Evolutionary conservation across 1,139 yeast genomes (phyloP).

Genomic region (Sugiyamaella neomexicana): DNA sequence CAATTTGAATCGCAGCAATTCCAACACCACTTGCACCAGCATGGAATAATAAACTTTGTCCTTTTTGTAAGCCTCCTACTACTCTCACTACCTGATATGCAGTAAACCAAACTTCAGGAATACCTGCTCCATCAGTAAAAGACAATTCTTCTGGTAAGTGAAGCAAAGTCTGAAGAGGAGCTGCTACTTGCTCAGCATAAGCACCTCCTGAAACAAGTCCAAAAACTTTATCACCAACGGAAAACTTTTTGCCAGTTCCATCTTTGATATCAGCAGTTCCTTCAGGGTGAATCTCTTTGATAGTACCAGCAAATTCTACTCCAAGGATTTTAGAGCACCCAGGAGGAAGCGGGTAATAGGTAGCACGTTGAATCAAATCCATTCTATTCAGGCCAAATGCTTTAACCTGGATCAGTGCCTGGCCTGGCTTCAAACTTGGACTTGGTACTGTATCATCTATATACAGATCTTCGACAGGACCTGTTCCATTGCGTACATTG

Average conservation of each 20-base stretch:
- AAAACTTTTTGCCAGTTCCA: constrained; percentile 24
- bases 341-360: constrained; percentile 37
- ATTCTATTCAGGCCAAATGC: constrained; percentile 41
- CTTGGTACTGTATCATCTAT: constrained; percentile 29
- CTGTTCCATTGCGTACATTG: constrained; percentile 32
- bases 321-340: constrained; percentile 38
- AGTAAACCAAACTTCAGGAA: constrained; percentile 43
- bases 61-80: constrained; percentile 35
- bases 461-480: constrained; percentile 34
- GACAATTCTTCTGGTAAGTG: constrained; percentile 33
- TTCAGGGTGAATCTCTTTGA: constrained; percentile 28
- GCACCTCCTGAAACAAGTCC: constrained; percentile 44
- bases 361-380: constrained; percentile 38
- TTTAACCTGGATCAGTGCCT: constrained; percentile 36
- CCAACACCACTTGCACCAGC: constrained; percentile 43
- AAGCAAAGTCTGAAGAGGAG: constrained; percentile 33
- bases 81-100: constrained; percentile 39
- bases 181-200: constrained; percentile 41
- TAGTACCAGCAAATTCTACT: constrained; percentile 41
- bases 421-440: constrained; percentile 30
- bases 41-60: constrained; percentile 38
- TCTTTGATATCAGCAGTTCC: constrained; percentile 20
- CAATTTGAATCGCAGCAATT: constrained; percentile 41
- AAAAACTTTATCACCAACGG: constrained; percentile 40
- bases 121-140: constrained; percentile 37